Evolutionary conservation across 2,329 filamentous ascomycete genomes (phyloP), one percentile per base, ranked within the genome.

Genomic region (Didymellaceae sp.): DNA sequence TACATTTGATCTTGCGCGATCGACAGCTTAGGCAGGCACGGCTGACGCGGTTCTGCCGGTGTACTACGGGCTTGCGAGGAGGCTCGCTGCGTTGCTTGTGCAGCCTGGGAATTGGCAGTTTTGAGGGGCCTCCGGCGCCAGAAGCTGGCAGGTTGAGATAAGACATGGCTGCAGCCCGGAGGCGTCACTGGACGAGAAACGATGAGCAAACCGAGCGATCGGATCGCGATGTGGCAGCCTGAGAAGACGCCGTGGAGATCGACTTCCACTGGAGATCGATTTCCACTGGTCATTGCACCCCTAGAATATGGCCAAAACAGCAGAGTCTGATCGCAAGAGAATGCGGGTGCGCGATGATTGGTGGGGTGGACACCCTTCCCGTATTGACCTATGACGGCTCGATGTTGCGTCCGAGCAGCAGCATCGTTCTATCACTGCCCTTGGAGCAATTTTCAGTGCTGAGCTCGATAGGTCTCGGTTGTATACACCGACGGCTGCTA

Each of bases 1-100:
- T 68, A 57, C 72, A 75, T 35, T 71, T 74, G 52, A 73, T 67
- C 47, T 75, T 75, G 17, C 71, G 61, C 13, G 61, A 52, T 8
- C 71, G 64, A 51, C 73, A 75, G 24, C 54, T 64, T 26, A 67
- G 52, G 44, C 73, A 75, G 5, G 73, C 73, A 20, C 63, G 57
- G 20, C 49, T 50, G 5, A 67, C 66, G 32, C 68, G 54, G 37
- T 58, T 46, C 20, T 45, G 62, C 41, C 57, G 60, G 24, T 24
- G 52, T 9, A 44, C 40, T 9, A 24, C 24, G n/a, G 49, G 18
- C 20, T 53, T 55, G 8, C 54, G 52, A 11, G 54, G 51, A 24
- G 58, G 50, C 9, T 65, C 59, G 18, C 38, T 28, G n/a, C 55
- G 60, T 34, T 55, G 57, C 10, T 59, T 61, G 7, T 32, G 37